Evolutionary conservation across 805 yeast species (phyloP), one percentile per base, ranked within the genome.

Genomic region (Spathaspora hagerdaliae): DNA sequence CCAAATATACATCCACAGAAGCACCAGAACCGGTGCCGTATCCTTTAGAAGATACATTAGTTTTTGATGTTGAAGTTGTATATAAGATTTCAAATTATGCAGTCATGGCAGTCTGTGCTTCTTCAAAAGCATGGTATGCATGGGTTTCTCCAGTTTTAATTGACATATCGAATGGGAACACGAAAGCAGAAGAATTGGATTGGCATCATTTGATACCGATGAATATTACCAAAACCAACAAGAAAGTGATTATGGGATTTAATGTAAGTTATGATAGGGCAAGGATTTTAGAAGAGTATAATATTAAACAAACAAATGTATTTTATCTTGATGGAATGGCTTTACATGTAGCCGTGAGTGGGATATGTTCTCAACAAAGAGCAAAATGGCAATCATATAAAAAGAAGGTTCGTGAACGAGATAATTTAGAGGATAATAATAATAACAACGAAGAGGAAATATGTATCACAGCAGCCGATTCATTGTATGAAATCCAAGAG

Each of bases 271-370:
- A 83, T 58, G 99, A 94, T 63, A 75, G 99, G 38, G 92, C 96
- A 1, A 74, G 96, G 32, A 80, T 92, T 1, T 53, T 69, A 29
- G 97, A 94, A 45, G 99, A 94, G 60, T 94, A 94, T 65, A 74
- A 76, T 54, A 59, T 91, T 32, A 63, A 70, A 31, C 78, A 73
- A 38, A 73, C 96, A 0, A 81, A 83, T 52, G 86, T 87, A 1
- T 90, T 89, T 63, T 94, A 71, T 57, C 52, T 95, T 47, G 99
- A 94, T 63, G 91, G 96, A 1, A 87, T 92, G 90, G 85, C 97
- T 1, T 67, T 94, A 14, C 99, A 94, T 64, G 81, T 91, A 31
- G 95, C 98, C 1, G 79, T 83, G 0, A 81, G 85, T 42, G 99
- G 99, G 0, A 84, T 94, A 78, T 88, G 97, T 61, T 87, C 97